Base-by-base conservation (phyloP, 768 basidiomycete species). In the Rubroboletus pulcherrimus region DNA sequence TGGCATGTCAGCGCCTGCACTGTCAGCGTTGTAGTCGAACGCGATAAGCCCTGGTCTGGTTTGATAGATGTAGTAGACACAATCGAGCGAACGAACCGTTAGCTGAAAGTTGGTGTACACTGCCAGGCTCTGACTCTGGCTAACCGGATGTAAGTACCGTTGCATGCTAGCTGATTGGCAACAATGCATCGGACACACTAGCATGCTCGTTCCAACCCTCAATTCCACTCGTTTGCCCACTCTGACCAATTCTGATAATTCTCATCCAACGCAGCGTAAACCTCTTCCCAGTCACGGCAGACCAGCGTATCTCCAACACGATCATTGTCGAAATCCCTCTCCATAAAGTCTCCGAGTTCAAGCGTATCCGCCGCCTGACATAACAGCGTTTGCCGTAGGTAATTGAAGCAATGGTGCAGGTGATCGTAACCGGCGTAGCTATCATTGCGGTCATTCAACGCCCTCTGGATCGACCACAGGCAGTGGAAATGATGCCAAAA, bases 401-500 rank as follows among this genome's bases (percentile, higher is more conserved):
- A 60, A 12, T 61, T 61, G 35, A 60, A 56, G 19, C 59, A 60
- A 26, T 60, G 59, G 14, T 60, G 59, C 2, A 60, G 17, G 19
- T 60, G 59, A 5, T 19, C 49, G 35, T 60, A 61, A 15, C 39
- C 44, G 5, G 44, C 59, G 34, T 46, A 56, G 0, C 35, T 39
- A 8, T 61, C 59, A 4, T 48, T 31, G 8, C 12, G 53, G 40
- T 61, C 53, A 14, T 60, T 51, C 2, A 60, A 5, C 6, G 59
- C 59, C 40, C 33, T 47, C 12, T 57, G 59, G 17, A 60, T 56
- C 4, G 53, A 60, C 59, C 59, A 60, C 19, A 56, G 19, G 33
- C 59, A 60, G 26, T 60, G 59, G 37, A 61, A 43, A 8, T 61
- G 49, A 17, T 61, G 59, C 49, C 53, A 56, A 45, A 51, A 60